A percentile compares a stretch with the other conserved stretches of the same genome.
These are phyloP conservation scores for Punica granatum DNA, from an alignment of 345 rosid species.

Conservation along the genomic window DNA sequence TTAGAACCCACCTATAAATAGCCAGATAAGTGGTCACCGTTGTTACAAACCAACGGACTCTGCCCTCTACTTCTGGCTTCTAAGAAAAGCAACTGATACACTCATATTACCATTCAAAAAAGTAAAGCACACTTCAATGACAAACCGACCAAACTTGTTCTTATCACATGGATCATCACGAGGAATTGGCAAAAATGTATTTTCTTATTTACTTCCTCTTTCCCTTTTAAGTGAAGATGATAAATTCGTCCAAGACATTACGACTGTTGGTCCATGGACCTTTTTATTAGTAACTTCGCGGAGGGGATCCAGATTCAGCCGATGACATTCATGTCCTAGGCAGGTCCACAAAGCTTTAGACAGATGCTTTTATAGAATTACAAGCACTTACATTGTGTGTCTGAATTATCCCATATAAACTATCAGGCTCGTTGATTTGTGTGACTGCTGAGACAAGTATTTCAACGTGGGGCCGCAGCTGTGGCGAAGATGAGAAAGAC, in stretches of 20 bases:
- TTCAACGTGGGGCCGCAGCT: constrained; percentile 76
- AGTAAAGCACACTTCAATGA: not conserved
- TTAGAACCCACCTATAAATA: not conserved
- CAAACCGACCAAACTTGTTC: not conserved
- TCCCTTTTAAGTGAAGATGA: not conserved
- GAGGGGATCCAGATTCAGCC: not conserved
- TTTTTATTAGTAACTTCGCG: not conserved
- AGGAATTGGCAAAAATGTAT: not conserved
- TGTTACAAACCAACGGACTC: not conserved
- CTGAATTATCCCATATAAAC: constrained; percentile 86
- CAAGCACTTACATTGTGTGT: constrained; percentile 61
- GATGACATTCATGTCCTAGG: not conserved
- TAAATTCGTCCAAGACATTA: not conserved
- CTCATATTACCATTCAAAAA: not conserved
- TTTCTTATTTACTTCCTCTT: not conserved
- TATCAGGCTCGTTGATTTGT: constrained; percentile 93
- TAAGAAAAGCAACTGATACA: not conserved
- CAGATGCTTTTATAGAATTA: constrained; percentile 6
- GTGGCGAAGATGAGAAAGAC: constrained; percentile 14
- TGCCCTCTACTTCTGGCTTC: not conserved
- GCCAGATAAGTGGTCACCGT: not conserved
- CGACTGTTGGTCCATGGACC: not conserved
- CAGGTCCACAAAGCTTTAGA: not conserved
- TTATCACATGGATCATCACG: not conserved
- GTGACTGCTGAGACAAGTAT: constrained; percentile 82